phyloP scores from a whole-genome alignment of 768 basidiomycete species.

The Podaxis sp. region DNA sequence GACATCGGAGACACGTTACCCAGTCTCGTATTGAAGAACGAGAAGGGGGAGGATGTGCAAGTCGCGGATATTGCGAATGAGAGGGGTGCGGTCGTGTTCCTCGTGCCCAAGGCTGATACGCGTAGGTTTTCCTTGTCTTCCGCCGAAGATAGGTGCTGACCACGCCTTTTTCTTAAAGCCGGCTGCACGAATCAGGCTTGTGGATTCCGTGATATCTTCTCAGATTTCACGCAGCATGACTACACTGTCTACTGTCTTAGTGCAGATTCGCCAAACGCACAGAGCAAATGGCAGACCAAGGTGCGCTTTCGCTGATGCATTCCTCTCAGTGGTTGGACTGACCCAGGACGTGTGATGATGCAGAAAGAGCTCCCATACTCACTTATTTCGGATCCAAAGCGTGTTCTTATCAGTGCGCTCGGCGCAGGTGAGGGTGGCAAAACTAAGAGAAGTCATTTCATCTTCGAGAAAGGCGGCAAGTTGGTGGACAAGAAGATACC shows the following conservation, averaged over 20 bases:
- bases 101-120: constrained; percentile 84
- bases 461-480: constrained; percentile 91
- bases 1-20: constrained; percentile 78
- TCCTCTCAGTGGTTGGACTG: background rate
- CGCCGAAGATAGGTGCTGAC: constrained; percentile 2
- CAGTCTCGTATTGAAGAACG: constrained; percentile 74
- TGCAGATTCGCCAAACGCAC: constrained; percentile 70
- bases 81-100: constrained; percentile 77
- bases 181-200: constrained; percentile 95
- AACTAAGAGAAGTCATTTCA: constrained; percentile 91
- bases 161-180: constrained; percentile 36
- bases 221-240: constrained; percentile 64
- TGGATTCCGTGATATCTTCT: constrained; percentile 81
- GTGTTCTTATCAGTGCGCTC: constrained; percentile 71
- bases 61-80: constrained; percentile 61
- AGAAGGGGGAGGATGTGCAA: constrained; percentile 78
- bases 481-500: constrained; percentile 82
- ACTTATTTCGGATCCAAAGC: constrained; percentile 87
- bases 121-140: constrained; percentile 36
- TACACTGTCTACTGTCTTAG: constrained; percentile 86
- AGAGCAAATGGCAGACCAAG: constrained; percentile 86
- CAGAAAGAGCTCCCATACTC: constrained; percentile 86
- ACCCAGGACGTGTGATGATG: constrained; percentile 1
- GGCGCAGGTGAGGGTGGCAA: constrained; percentile 79
- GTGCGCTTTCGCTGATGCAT: constrained; percentile 33